Evolutionary conservation across 1,284 basidiomycete species (phyloP).

Genomic region (Puccinia coronata): DNA sequence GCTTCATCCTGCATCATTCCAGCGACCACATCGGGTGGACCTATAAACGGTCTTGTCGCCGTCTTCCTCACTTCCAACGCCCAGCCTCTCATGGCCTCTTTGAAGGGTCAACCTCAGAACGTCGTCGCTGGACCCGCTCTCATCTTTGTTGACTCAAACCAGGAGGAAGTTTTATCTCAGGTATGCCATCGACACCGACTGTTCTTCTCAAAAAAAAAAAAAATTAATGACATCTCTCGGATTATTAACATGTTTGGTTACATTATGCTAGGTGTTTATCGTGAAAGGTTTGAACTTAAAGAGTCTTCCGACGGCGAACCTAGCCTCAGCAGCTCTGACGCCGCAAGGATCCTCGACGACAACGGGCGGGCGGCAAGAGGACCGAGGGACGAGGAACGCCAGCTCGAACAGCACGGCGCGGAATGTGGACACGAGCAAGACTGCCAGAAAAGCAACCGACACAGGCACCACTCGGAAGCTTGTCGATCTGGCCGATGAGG

Average conservation of each 20-base stretch:
- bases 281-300: constrained; percentile 29
- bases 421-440: background rate
- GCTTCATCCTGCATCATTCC: constrained; percentile 44
- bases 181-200: background rate
- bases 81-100: background rate
- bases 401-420: background rate
- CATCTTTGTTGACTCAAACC: constrained; percentile 43
- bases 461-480: background rate
- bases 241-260: no score
- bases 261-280: constrained; percentile 40
- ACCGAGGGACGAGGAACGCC: background rate
- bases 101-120: constrained; percentile 23
- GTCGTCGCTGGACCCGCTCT: constrained; percentile 40
- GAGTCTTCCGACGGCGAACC: constrained; percentile 37
- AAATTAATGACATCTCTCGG: no score
- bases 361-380: background rate
- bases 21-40: background rate
- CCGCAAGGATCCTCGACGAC: background rate
- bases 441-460: background rate
- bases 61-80: constrained; percentile 39
- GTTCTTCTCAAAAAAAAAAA: no score
- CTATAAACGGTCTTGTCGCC: constrained; percentile 29
- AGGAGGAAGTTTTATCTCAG: constrained; percentile 33
- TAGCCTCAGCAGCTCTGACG: constrained; percentile 37
- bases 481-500: background rate